These are phyloP conservation scores for Cladosporium sp. DNA, from an alignment of 2,329 filamentous ascomycete genomes.

Conservation along the genomic window DNA sequence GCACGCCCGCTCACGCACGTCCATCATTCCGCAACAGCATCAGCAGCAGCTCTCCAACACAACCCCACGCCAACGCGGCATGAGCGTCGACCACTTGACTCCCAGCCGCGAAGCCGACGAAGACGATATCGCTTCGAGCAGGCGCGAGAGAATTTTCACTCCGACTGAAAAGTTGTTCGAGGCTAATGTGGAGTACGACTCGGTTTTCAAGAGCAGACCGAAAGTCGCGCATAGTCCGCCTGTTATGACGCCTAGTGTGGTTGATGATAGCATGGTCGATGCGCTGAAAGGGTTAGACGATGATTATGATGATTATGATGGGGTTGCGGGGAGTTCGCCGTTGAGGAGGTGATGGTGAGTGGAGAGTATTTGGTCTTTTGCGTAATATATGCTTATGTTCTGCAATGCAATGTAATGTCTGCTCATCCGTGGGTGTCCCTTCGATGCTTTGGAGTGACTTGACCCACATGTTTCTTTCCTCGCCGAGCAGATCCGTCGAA, in stretches of 20 bases:
- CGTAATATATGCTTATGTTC: too few relatives aligned
- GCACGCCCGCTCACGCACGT: slow-evolving; percentile 30
- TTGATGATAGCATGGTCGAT: background rate
- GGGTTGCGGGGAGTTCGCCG: slow-evolving; percentile 2
- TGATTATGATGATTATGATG: background rate
- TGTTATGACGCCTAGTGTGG: slow-evolving; percentile 19
- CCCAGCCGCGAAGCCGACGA: slow-evolving; percentile 1
- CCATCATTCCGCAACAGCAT: slow-evolving; percentile 14
- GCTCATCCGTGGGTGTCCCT: too few relatives aligned
- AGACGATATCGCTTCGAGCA: background rate
- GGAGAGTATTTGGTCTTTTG: too few relatives aligned
- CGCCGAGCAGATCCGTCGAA: too few relatives aligned
- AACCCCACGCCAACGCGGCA: background rate
- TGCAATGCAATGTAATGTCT: too few relatives aligned
- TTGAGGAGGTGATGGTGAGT: background rate
- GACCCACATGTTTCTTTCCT: too few relatives aligned
- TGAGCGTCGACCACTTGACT: background rate
- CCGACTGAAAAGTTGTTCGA: slow-evolving; percentile 67
- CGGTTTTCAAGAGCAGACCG: slow-evolving; percentile 80
- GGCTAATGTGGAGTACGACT: slow-evolving; percentile 70
- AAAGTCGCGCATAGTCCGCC: slow-evolving; percentile 71
- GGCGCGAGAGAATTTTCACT: slow-evolving; percentile 37
- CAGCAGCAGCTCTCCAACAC: slow-evolving; percentile 31
- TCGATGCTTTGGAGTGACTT: too few relatives aligned
- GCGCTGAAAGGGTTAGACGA: slow-evolving; percentile 4